Conservation (phyloP, 768 basidiomycete genomes). For the Rhizopogon vinicolor region DNA sequence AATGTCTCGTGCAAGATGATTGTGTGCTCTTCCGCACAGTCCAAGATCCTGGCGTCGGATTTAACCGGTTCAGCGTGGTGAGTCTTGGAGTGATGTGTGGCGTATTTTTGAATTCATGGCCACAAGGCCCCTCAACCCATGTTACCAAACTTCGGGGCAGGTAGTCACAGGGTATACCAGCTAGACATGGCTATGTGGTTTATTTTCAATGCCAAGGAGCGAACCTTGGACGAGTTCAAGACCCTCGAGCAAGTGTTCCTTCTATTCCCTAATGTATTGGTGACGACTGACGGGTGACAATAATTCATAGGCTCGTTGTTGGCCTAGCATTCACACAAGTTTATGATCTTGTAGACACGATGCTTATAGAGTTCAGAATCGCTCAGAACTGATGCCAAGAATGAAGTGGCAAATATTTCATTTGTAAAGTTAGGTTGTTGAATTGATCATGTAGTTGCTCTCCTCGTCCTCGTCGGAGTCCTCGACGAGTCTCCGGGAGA, state of each 20-base stretch:
- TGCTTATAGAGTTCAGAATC: constrained; percentile 5
- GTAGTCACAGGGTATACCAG: constrained; percentile 34
- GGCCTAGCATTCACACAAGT: constrained; percentile 19
- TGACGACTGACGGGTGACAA: background rate
- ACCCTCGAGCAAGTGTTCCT: constrained; percentile 23
- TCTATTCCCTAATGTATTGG: background rate
- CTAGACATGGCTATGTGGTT: constrained; percentile 45
- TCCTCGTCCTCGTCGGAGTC: too few relatives aligned
- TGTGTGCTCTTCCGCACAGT: constrained; percentile 12
- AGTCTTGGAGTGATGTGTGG: background rate
- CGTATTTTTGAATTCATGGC: constrained; percentile 3
- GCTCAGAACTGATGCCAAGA: too few relatives aligned
- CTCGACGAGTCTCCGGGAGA: too few relatives aligned
- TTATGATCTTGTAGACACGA: constrained; percentile 24
- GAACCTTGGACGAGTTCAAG: constrained; percentile 36
- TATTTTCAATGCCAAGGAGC: constrained; percentile 39
- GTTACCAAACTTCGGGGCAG: constrained; percentile 45
- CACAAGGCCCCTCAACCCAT: constrained; percentile 38
- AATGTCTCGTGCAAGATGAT: constrained; percentile 12
- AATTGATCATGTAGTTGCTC: too few relatives aligned
- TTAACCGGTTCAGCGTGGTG: background rate
- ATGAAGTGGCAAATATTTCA: too few relatives aligned
- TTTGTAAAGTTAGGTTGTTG: too few relatives aligned
- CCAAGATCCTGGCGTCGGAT: background rate
- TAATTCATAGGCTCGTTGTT: constrained; percentile 8